phyloP scores from a whole-genome alignment of 768 basidiomycete genomes.

The Peribolospora kevripleyi region DNA sequence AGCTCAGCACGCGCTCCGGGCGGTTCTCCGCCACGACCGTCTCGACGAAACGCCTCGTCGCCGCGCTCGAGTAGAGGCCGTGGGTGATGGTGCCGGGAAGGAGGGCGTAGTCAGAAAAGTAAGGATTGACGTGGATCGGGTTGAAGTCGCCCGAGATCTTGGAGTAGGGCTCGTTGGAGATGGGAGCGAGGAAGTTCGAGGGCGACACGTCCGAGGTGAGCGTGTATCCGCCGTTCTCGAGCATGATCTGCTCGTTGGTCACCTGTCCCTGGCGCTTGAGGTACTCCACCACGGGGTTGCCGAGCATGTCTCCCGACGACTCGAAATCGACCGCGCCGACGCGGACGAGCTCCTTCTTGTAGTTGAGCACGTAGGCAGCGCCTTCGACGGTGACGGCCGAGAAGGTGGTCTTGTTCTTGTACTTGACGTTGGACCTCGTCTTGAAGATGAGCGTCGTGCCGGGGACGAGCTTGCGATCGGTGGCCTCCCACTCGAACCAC shows the following conservation, averaged over 20 bases:
- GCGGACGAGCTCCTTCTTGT: conserved; percentile 23
- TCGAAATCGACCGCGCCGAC: conserved; percentile 12
- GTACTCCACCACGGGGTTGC: conserved; percentile 82
- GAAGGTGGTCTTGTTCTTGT: conserved; percentile 73
- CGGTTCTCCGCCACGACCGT: conserved; percentile 78
- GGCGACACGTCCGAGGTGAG: conserved; percentile 38
- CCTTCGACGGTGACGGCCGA: conserved; percentile 58
- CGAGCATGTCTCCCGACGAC: conserved; percentile 28
- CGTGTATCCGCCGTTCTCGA: conserved; percentile 67
- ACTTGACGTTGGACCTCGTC: conserved; percentile 57
- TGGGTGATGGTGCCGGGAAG: conserved; percentile 94
- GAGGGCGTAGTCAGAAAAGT: conserved; percentile 80
- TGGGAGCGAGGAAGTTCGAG: conserved; percentile 52
- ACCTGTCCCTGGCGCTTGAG: conserved; percentile 70
- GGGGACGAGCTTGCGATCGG: conserved; percentile 44
- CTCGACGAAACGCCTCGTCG: conserved; percentile 76
- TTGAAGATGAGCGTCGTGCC: conserved; percentile 78
- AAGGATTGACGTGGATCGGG: conserved; percentile 94
- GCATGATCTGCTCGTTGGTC: conserved; percentile 48
- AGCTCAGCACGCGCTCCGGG: conserved; percentile 71
- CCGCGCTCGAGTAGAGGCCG: conserved; percentile 89
- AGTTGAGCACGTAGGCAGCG: conserved; percentile 34
- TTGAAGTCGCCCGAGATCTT: conserved; percentile 94
- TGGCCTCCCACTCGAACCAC: conserved; percentile 92
- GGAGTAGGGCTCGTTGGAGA: conserved; percentile 88